phyloP scores from a whole-genome alignment of 2,329 filamentous ascomycete genomes.

The Exophiala aquamarina region DNA sequence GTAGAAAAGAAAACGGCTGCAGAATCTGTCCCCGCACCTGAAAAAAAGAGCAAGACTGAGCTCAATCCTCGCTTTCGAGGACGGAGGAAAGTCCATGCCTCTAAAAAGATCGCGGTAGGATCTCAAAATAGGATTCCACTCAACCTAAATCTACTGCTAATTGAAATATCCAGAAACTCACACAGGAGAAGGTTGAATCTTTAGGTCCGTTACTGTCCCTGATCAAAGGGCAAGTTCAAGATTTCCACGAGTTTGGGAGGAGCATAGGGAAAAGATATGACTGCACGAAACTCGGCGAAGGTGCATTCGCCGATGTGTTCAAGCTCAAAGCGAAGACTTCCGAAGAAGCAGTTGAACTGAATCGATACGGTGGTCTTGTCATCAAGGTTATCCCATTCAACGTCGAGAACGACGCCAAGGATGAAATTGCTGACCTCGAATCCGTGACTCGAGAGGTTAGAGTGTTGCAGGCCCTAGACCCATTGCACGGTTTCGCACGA shows the following conservation, averaged over 20 bases:
- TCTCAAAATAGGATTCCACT: background rate
- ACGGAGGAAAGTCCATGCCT: slow-evolving; percentile 15
- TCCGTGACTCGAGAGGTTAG: slow-evolving; percentile 52
- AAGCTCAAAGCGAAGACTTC: slow-evolving; percentile 43
- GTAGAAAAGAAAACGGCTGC: background rate
- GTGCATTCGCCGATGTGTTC: slow-evolving; percentile 67
- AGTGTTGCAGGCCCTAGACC: slow-evolving; percentile 58
- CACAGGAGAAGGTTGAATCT: slow-evolving; percentile 5
- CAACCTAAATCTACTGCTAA: background rate
- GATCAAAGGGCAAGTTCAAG: slow-evolving; percentile 14
- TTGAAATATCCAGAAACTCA: slow-evolving; percentile 8
- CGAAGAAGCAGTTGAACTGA: slow-evolving; percentile 35
- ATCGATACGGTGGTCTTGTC: slow-evolving; percentile 42
- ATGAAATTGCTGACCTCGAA: slow-evolving; percentile 33
- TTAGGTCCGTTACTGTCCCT: slow-evolving; percentile 22
- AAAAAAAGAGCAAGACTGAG: slow-evolving; percentile 1
- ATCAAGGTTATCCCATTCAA: slow-evolving; percentile 50
- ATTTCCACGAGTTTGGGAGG: slow-evolving; percentile 23
- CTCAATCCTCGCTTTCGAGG: slow-evolving; percentile 17
- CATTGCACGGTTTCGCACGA: slow-evolving; percentile 62
- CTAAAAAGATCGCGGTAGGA: slow-evolving; percentile 22
- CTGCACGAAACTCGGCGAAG: slow-evolving; percentile 64
- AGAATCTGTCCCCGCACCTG: too few relatives aligned
- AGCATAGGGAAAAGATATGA: slow-evolving; percentile 39
- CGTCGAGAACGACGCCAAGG: slow-evolving; percentile 14